phyloP scores from a whole-genome alignment of 108 stramenopile species.

The Cyclotella kingstonii region DNA sequence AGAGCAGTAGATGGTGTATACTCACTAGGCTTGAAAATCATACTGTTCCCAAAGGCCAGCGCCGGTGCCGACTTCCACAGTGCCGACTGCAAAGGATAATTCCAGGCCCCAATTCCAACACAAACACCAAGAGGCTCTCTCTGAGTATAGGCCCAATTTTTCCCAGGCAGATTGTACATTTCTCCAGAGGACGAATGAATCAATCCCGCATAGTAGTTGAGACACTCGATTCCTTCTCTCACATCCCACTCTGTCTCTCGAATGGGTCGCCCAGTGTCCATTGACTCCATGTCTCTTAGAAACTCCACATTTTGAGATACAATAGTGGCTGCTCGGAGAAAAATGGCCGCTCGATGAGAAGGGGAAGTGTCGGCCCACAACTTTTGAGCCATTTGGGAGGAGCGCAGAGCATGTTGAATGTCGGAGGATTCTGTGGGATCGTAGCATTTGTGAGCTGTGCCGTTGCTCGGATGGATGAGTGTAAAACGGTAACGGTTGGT shows the following conservation, averaged over 20 bases:
- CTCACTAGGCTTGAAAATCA: conserved; percentile 95
- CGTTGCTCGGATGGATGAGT: conserved; percentile 21
- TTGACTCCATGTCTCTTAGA: conserved; percentile 42
- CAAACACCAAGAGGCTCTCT: conserved; percentile 84
- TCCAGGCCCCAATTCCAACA: conserved; percentile 86
- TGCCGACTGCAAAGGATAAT: conserved; percentile 82
- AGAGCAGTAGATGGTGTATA: conserved; percentile 82
- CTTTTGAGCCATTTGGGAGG: conserved; percentile 6
- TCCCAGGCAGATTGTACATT: conserved; percentile 19
- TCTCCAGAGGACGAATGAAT: conserved; percentile 29
- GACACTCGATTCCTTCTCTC: conserved; percentile 35
- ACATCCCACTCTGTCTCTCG: conserved; percentile 40
- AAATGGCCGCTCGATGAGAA: conserved; percentile 9
- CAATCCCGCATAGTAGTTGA: conserved; percentile 55
- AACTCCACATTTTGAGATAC: conserved; percentile 14
- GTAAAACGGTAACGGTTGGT: neutral
- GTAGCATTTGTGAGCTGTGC: conserved; percentile 12
- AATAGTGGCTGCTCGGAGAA: conserved; percentile 16
- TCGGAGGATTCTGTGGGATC: conserved; percentile 12
- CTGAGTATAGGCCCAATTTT: conserved; percentile 26
- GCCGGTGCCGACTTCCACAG: conserved; percentile 89
- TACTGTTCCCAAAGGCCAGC: conserved; percentile 83
- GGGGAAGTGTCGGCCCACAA: conserved; percentile 15
- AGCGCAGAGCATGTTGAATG: conserved; percentile 5
- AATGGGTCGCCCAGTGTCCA: conserved; percentile 68